Conservation (phyloP, 2,329 filamentous ascomycete genomes). For the Colletotrichum tropicicola region DNA sequence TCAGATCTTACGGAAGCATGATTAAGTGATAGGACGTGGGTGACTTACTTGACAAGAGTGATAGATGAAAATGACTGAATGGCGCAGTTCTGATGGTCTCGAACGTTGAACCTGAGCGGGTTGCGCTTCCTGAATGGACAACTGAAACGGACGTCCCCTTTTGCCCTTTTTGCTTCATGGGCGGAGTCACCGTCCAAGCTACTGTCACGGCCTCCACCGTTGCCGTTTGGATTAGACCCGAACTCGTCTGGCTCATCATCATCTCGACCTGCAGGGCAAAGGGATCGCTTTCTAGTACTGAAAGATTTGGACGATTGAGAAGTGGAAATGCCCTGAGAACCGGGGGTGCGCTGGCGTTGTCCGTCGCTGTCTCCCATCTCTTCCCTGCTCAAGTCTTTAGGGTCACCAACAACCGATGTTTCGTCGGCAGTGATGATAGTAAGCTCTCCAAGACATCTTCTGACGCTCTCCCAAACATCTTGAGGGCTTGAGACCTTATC, state of each 20-base stretch:
- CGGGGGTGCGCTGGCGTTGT: background rate
- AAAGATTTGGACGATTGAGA: background rate
- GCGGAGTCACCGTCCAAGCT: background rate
- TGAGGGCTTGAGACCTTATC: background rate
- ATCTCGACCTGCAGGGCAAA: background rate
- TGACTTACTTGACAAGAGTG: constrained; percentile 10
- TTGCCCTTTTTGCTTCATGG: background rate
- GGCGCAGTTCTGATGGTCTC: background rate
- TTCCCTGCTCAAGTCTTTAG: background rate
- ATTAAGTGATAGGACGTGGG: background rate
- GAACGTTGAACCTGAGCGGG: background rate
- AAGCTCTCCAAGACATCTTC: background rate
- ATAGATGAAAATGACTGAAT: background rate
- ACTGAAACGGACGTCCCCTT: background rate
- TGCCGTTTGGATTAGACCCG: background rate
- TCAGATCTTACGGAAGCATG: background rate
- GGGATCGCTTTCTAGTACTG: background rate
- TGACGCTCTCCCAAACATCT: background rate
- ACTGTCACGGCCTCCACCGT: background rate
- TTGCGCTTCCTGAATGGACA: background rate
- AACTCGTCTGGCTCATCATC: background rate
- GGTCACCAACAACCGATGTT: background rate
- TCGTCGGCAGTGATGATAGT: background rate
- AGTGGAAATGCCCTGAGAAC: background rate
- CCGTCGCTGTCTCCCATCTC: background rate